Evolutionary conservation across 768 basidiomycete genomes (phyloP).

Genomic region (Pulveroboletus frians): DNA sequence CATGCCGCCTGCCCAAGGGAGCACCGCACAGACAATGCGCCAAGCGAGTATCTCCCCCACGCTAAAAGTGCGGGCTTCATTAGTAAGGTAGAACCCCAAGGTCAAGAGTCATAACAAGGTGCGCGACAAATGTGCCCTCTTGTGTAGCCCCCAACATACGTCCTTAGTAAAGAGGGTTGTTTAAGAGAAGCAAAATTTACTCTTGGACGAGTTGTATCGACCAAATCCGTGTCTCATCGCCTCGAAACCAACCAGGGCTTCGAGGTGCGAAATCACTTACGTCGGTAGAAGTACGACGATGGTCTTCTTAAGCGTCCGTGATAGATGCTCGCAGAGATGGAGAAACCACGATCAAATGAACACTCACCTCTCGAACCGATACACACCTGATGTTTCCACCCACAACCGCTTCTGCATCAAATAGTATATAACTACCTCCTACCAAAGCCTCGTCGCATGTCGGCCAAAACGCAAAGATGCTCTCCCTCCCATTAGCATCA

Average conservation of each 20-base stretch:
- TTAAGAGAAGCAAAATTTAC: conserved; percentile 51
- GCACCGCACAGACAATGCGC: conserved; percentile 83
- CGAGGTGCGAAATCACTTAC: conserved; percentile 30
- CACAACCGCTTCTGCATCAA: conserved; percentile 57
- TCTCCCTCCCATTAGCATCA: conserved; percentile 18
- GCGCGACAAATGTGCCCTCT: conserved; percentile 57
- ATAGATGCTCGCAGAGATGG: neutral
- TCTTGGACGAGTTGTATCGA: conserved; percentile 97
- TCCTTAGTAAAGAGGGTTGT: conserved; percentile 83
- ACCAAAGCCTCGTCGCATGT: conserved; percentile 66
- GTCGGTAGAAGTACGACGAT: conserved; percentile 69
- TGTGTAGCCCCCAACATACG: conserved; percentile 84
- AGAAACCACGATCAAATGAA: conserved; percentile 5
- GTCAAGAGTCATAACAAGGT: conserved; percentile 1
- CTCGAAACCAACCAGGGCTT: conserved; percentile 60
- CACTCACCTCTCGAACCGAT: conserved; percentile 45
- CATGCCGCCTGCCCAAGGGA: conserved; percentile 65
- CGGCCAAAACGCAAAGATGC: conserved; percentile 72
- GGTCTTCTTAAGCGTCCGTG: conserved; percentile 90
- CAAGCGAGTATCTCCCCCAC: conserved; percentile 56
- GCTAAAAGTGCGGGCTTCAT: conserved; percentile 32
- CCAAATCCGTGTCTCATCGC: conserved; percentile 39
- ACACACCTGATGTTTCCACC: conserved; percentile 25
- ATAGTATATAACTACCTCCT: conserved; percentile 84
- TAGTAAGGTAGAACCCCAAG: conserved; percentile 16